phyloP scores from a whole-genome alignment of 192 early-diverging fungal species.

The Coemansia reversa region DNA sequence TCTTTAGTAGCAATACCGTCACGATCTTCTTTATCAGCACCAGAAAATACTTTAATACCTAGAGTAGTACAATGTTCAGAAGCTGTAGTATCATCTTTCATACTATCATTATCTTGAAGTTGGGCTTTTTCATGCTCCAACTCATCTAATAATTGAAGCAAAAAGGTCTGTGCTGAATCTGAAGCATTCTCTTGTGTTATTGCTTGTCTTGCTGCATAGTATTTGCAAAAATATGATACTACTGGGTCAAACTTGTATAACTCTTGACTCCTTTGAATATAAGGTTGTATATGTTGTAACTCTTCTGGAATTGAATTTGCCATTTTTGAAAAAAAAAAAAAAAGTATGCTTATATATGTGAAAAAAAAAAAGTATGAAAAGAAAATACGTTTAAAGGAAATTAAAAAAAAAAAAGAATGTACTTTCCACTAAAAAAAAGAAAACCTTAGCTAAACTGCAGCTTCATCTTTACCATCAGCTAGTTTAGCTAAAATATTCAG shows the following conservation, averaged over 20 bases:
- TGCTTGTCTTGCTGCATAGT: conserved; percentile 81
- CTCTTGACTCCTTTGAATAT: conserved; percentile 82
- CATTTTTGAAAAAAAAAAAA: conserved; percentile 7
- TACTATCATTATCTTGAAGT: conserved; percentile 63
- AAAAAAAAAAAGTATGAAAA: background rate
- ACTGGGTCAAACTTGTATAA: conserved; percentile 78
- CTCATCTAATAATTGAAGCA: conserved; percentile 68
- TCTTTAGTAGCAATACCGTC: conserved; percentile 73
- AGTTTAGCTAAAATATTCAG: conserved; percentile 34
- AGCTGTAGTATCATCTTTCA: conserved; percentile 74
- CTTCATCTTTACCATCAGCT: background rate
- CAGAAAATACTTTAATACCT: conserved; percentile 83
- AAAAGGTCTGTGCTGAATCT: conserved; percentile 60
- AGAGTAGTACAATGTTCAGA: conserved; percentile 85
- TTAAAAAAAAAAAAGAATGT: conserved; percentile 11
- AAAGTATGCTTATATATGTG: too few species aligned
- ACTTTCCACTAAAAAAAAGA: too few species aligned
- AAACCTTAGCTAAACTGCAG: too few species aligned
- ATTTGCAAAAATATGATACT: conserved; percentile 89
- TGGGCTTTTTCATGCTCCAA: conserved; percentile 79
- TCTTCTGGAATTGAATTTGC: conserved; percentile 57
- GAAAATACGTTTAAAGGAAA: background rate
- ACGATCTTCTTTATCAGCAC: conserved; percentile 91
- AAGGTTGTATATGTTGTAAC: conserved; percentile 68
- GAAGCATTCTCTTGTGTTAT: conserved; percentile 60